These are phyloP conservation scores for Erucastrum elatum DNA, from an alignment of 345 rosid species.

Conservation along the genomic window DNA sequence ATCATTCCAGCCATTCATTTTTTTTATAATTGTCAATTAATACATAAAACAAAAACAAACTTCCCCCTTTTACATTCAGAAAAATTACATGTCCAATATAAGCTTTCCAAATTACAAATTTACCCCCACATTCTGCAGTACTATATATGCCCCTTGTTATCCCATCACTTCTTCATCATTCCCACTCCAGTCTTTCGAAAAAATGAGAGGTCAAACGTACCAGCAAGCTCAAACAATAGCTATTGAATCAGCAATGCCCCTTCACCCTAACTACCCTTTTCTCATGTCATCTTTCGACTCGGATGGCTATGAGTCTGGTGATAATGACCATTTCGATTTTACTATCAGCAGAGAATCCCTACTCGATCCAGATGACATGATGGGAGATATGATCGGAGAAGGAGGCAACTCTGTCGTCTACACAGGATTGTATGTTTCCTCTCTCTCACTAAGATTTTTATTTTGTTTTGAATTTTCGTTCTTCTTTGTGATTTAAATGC, in stretches of 20 bases:
- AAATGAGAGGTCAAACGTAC: background rate
- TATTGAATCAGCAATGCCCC: background rate
- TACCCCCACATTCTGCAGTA: background rate
- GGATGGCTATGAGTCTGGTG: background rate
- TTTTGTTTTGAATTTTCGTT: background rate
- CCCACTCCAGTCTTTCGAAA: background rate
- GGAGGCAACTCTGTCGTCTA: slow-evolving; percentile 51
- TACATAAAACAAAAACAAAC: background rate
- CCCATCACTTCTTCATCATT: background rate
- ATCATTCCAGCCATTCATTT: background rate
- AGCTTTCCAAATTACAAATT: background rate
- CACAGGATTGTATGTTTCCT: slow-evolving; percentile 50
- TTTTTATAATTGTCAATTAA: background rate
- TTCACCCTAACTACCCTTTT: background rate
- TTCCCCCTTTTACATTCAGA: background rate
- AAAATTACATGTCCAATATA: background rate
- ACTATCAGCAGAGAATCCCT: slow-evolving; percentile 44
- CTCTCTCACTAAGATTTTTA: background rate
- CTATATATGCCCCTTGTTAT: background rate
- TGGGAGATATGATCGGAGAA: slow-evolving; percentile 50
- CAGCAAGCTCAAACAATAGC: background rate
- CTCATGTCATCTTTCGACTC: background rate
- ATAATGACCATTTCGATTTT: slow-evolving; percentile 30
- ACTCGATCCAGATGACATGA: slow-evolving; percentile 38
- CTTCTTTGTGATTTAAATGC: background rate